Evolutionary conservation across 371 early-diverging fungal species (phyloP), one percentile per base, ranked within the genome.

Genomic region (Lichtheimia hyalospora): DNA sequence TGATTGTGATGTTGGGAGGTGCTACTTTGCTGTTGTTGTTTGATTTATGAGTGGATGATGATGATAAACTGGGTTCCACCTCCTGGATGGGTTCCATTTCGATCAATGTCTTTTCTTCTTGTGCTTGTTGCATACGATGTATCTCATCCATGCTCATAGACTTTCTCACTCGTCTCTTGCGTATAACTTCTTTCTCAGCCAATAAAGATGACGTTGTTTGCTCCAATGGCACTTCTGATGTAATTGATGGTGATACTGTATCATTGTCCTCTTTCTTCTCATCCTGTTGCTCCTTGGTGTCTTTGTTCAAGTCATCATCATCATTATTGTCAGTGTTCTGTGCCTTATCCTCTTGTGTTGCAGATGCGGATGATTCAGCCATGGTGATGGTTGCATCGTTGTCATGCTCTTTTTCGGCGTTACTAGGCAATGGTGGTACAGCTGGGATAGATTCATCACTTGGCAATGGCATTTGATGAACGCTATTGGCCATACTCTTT

Each of bases 141-240:
- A 63, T 41, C 2, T 48, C 56, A 48, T 63, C 53, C 57, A 57
- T 52, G 44, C 57, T 57, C 58, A 63, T 52, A 10, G 63, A 63
- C 20, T 57, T 56, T 8, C 63, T 58, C 3, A 62, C 58, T 20
- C 28, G 50, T n/a, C 39, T n/a, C 46, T 16, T 49, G 20, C 58
- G 48, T n/a, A 12, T 1, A 39, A 2, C 24, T 40, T 25, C 52
- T 34, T 52, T 46, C 46, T 46, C 21, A 7, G 2, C 7, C n/a
- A 46, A 46, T 10, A 34, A 8, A 10, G 34, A 34, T 34, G 34
- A 2, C 10, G 34, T 8, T 34, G 34, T 6, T 34, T 34, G 8
- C 34, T 34, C 34, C 34, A 34, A 34, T 34, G 34, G 10, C 10
- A 10, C 10, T 34, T 34, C 10, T 34, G 34, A 10, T 8, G 34